Evolutionary conservation across 2,329 filamentous ascomycete species (phyloP).

Genomic region (Diaporthe citri): DNA sequence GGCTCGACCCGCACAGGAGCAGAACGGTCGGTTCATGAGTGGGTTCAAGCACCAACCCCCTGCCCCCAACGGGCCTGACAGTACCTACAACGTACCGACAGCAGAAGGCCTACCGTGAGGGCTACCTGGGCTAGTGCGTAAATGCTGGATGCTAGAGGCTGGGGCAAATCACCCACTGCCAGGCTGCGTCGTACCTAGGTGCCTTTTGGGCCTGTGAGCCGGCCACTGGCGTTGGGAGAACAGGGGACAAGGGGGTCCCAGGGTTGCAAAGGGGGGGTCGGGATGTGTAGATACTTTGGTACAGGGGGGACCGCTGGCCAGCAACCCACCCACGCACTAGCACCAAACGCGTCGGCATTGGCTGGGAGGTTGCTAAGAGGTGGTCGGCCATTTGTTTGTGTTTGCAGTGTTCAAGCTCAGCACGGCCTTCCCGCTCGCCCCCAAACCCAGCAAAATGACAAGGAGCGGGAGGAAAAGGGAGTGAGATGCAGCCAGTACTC

Average conservation of each 20-base stretch:
- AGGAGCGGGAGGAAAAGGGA: neutral
- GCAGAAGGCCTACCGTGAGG: neutral
- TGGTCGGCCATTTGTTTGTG: neutral
- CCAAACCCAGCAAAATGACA: slow-evolving; percentile 19
- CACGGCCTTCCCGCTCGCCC: slow-evolving; percentile 12
- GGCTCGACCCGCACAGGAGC: slow-evolving; percentile 16
- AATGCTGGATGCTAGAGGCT: neutral
- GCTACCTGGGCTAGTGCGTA: neutral
- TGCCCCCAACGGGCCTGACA: neutral
- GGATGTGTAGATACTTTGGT: slow-evolving; percentile 10
- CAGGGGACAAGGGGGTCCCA: slow-evolving; percentile 18
- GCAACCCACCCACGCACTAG: neutral
- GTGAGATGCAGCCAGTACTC: neutral
- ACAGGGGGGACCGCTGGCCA: neutral
- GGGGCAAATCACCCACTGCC: neutral
- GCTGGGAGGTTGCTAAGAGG: slow-evolving; percentile 4
- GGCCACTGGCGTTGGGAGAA: slow-evolving; percentile 4
- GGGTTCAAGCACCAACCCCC: slow-evolving; percentile 15
- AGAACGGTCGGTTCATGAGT: slow-evolving; percentile 16
- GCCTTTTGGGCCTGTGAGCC: slow-evolving; percentile 1
- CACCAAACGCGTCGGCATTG: neutral
- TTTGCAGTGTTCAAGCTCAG: neutral
- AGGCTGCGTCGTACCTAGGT: neutral
- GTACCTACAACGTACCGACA: too few species aligned
- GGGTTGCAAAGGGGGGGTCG: neutral